Evolutionary conservation across 306 rosid species (phyloP), one percentile per base, ranked within the genome.

Genomic region (Carpinus viminea): DNA sequence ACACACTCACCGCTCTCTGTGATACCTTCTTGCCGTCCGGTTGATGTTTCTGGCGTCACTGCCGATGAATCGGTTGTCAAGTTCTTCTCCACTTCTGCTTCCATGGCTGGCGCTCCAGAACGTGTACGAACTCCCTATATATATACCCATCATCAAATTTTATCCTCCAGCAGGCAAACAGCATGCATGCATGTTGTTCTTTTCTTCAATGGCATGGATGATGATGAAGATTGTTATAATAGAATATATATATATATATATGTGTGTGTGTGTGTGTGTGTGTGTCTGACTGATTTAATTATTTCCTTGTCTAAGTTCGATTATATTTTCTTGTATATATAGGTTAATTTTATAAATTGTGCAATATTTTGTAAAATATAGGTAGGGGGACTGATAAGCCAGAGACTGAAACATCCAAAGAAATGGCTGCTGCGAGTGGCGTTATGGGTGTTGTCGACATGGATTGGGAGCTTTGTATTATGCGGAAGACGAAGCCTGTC

Each of bases 1-100:
- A 87, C 69, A 5, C 89, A 3, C 82, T 93, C 62, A 72, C 79
- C 43, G 89, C 93, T 74, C 72, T 93, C 0, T 83, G 93, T 13
- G 97, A 93, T 50, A 85, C 93, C 69, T 79, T 91, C 70, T 82
- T 93, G 18, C 98, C 98, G 17, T 85, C 97, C 34, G 15, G 15
- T 81, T 38, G 79, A 82, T 41, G 75, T 57, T 20, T 17, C 74
- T 51, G 52, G 15, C 38, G 10, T 21, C 9, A 15, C 51, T 31
- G 2, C 69, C 12, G 76, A 75, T 2, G 72, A 73, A 9, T 68
- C 87, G 47, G 46, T 85, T 45, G 50, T 87, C 72, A 61, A 66
- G 0, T 89, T 85, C 83, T 91, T 87, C 82, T 21, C 69, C 8
- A 77, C 84, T 72, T 89, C 94, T 9, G 97, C 96, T 17, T 85